Base-by-base conservation (phyloP, 176 grass and related monocot genomes). In the Raddia guianensis region DNA sequence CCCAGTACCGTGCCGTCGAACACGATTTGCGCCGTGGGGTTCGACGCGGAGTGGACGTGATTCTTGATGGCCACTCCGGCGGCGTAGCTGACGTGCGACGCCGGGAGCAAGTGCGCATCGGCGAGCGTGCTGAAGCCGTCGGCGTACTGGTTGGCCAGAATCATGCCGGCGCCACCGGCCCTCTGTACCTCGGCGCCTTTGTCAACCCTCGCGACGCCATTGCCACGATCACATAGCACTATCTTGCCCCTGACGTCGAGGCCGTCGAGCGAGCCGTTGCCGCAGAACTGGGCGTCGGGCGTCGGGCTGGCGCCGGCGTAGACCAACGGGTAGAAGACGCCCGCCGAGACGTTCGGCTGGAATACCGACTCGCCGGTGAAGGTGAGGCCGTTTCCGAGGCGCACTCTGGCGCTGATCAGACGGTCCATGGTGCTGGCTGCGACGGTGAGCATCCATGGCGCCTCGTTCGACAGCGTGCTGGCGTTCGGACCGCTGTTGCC, bases 381-480 rank as follows among this genome's bases (percentile, higher is more conserved):
- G 33, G 40, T 43, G 20, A 70, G 13, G 8, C 87, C 89, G 1
- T 83, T 87, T 7, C 90, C 91, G 0, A 97, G 87, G 80, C 79
- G 86, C 35, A 97, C 77, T 46, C 34, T 48, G 2, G 78, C 55
- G 49, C 66, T 49, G 5, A 86, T 66, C 3, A 59, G 79, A 6
- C 79, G 71, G 62, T 90, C 88, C 8, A 93, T 67, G 43, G 84
- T 87, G 66, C 76, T 73, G 0, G 54, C 87, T 1, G 18, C 66
- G 33, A 64, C 90, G 32, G 95, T 97, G 76, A 97, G 89, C 57
- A 94, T 49, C 95, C 95, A 97, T 6, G 95, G 95, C 46, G 95
- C 95, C 71, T 94, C 95, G 49, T 97, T 97, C 35, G 82, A 46
- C 52, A 49, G 80, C 8, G 68, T 53, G n/a, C 2, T 21, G 11